Base-by-base conservation (phyloP, 805 yeast species). In the Candida silvicultrix region DNA sequence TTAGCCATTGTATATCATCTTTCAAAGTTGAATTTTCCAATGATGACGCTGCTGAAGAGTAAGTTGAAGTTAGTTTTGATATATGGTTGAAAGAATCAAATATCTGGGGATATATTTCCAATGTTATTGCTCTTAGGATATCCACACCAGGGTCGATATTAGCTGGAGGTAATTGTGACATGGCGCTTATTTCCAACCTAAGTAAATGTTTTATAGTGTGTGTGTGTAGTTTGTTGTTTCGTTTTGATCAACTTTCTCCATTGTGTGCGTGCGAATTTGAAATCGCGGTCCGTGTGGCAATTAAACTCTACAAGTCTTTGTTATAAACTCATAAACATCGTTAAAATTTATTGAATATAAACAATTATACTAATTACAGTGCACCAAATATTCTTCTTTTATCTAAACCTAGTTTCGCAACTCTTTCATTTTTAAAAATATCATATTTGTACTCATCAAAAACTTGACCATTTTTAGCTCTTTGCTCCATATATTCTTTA, bases 1-100 rank as follows among this genome's bases (percentile, higher is more conserved):
- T 49, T 1, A 47, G 44, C 59, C 59, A 55, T 2, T 40, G 38
- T 10, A 55, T 40, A 40, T 55, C 59, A 38, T 53, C 51, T 36
- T 44, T 47, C 21, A 48, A 11, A 2, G 31, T 35, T 1, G 37
- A 28, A 34, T 46, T 38, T 12, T 40, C 16, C 5, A 41, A 21
- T 28, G 21, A 10, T 3, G 46, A 37, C 16, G 45, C 44, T 18
- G 16, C 15, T 18, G 34, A 18, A 8, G 32, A 20, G 5, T 42
- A 28, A 4, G 19, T n/a, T 9, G 40, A 25, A 6, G 48, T 35
- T 43, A 54, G 46, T 15, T 45, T 35, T 14, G 45, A 45, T 12
- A 54, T 45, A 2, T 40, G 32, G 0, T 50, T 52, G 22, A 54
- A 47, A 2, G 56, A 43, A 8, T 47, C 39, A 38, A 52, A 54